Base-by-base conservation (phyloP, 208 protist genomes). In the Angomonas ambiguus region DNA sequence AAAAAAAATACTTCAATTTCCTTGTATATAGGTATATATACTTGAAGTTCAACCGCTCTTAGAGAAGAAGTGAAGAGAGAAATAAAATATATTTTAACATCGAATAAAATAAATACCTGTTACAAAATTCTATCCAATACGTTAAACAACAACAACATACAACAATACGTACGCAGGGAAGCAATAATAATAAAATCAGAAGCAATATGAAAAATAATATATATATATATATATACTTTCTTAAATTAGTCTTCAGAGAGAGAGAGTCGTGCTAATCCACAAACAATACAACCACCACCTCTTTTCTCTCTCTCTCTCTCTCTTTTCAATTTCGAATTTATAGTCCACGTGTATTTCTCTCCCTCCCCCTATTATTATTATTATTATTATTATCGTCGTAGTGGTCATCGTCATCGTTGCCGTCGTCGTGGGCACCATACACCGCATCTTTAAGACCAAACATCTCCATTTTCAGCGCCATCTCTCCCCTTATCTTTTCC, bases 401-500 rank as follows among this genome's bases (percentile, higher is more conserved):
- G 16, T 45, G 38, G 38, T 45, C 38, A n/a, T n/a, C 16, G 8
- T 16, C 38, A n/a, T 16, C 38, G 38, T 45, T 45, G 16, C 38
- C 8, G 16, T 45, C 16, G 8, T 16, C 11, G 38, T 45, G 8
- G 8, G 38, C 38, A n/a, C 38, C 38, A 45, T 16, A n/a, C 38
- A n/a, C 38, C n/a, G n/a, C n/a, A n/a, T 45, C 38, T 16, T 45
- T 45, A 8, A 45, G 38, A n/a, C 38, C 38, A 45, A n/a, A 45
- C 38, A 45, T 69, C 28, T 67, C 55, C 33, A 63, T 45, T 64
- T 82, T 82, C 31, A 82, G 62, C 60, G 73, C 57, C 55, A 82
- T 58, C 68, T 85, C 79, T 2, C 79, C 76, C 0, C 42, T 30
- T 34, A 42, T 59, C 72, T 85, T 85, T 45, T 73, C 68, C 33